Conservation (phyloP, 2,329 filamentous ascomycete genomes). For the Cadophora luteo-olivacea region DNA sequence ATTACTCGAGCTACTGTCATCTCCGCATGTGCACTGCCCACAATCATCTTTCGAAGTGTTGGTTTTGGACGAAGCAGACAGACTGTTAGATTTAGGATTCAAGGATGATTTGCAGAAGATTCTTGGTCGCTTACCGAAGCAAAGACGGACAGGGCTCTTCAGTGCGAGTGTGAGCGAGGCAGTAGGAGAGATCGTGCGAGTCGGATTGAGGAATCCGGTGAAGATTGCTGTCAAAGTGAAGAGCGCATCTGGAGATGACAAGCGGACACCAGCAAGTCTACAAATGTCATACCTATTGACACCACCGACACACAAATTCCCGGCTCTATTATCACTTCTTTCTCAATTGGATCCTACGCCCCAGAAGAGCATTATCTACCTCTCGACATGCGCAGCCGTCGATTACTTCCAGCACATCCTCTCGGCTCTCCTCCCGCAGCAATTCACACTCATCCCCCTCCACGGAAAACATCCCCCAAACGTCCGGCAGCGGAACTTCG, state of each 20-base stretch:
- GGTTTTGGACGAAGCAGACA: constrained; percentile 93
- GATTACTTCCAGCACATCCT: constrained; percentile 91
- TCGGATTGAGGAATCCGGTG: constrained; percentile 91
- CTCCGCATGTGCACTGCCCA: constrained; percentile 85
- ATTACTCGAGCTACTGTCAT: constrained; percentile 84
- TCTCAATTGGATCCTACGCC: constrained; percentile 73
- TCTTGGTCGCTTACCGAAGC: constrained; percentile 84
- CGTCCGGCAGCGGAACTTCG: constrained; percentile 87
- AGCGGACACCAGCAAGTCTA: constrained; percentile 89
- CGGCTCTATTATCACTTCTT: constrained; percentile 74
- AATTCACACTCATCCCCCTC: constrained; percentile 76
- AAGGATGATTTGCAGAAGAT: constrained; percentile 90
- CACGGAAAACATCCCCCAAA: constrained; percentile 93
- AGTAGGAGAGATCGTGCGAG: constrained; percentile 88
- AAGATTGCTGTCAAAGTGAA: constrained; percentile 95
- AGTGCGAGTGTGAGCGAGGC: constrained; percentile 96
- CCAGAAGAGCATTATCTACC: constrained; percentile 86
- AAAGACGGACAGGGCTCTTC: constrained; percentile 90
- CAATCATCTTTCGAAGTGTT: constrained; percentile 91
- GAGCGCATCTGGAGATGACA: constrained; percentile 77
- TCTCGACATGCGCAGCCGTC: constrained; percentile 92
- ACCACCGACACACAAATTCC: constrained; percentile 80
- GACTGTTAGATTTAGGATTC: constrained; percentile 91
- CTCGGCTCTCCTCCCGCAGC: constrained; percentile 71
- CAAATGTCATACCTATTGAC: constrained; percentile 85